These are phyloP conservation scores for Lactarius quietus DNA, from an alignment of 768 basidiomycete species.

Conservation along the genomic window DNA sequence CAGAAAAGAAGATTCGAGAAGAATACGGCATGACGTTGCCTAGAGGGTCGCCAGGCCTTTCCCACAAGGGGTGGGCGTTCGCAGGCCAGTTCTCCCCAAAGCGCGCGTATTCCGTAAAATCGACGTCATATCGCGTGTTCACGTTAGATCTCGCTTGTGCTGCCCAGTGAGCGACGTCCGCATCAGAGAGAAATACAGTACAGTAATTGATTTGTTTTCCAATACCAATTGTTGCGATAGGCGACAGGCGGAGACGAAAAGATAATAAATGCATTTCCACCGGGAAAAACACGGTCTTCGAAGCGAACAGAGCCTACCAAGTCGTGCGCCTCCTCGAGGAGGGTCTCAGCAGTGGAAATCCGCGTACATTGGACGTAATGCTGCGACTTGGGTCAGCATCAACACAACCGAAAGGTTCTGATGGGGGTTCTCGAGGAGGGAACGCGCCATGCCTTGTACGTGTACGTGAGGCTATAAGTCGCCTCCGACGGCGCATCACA, in stretches of 20 bases:
- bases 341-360: background rate
- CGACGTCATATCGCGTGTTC: background rate
- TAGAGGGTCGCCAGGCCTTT: background rate
- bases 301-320: conserved; percentile 5
- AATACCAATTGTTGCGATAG: background rate
- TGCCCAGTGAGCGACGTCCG: background rate
- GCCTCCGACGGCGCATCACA: background rate
- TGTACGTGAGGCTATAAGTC: background rate
- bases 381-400: background rate
- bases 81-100: background rate
- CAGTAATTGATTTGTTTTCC: background rate
- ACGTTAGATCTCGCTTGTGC: background rate
- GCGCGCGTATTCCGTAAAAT: background rate
- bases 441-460: background rate
- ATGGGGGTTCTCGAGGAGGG: background rate
- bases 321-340: background rate
- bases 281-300: background rate
- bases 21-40: background rate
- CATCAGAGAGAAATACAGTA: background rate
- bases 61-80: too few species aligned
- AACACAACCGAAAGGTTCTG: background rate
- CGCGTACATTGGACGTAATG: conserved; percentile 2
- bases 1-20: background rate
- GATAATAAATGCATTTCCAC: background rate
- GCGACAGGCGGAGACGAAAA: background rate